A percentile compares a stretch with the other conserved stretches of the same genome.
Evolutionary conservation across 1,284 basidiomycete species (phyloP).

Genomic region (Austroboletus niveus): DNA sequence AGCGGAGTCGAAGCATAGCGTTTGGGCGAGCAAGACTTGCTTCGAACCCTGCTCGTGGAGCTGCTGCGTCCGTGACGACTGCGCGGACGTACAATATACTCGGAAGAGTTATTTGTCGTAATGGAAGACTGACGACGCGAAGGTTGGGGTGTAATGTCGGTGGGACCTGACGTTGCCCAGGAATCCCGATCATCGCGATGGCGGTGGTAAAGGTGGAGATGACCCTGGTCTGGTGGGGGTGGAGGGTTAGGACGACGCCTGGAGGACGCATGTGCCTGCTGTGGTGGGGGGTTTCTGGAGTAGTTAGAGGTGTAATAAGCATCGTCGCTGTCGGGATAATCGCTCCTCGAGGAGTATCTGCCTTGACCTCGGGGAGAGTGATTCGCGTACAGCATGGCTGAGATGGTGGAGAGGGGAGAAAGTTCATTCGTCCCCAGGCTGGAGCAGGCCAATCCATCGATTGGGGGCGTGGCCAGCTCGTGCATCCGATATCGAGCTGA

Average conservation of each 20-base stretch:
- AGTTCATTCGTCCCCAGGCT: not conserved
- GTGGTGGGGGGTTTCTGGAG: slow-evolving; percentile 5
- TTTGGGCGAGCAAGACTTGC: slow-evolving; percentile 22
- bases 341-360: slow-evolving; percentile 4
- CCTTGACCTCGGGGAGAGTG: not conserved
- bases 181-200: slow-evolving; percentile 24
- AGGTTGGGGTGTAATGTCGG: slow-evolving; percentile 13
- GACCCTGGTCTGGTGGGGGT: slow-evolving; percentile 11
- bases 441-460: slow-evolving; percentile 1
- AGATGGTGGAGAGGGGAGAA: not conserved
- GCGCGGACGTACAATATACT: slow-evolving; percentile 17
- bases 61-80: slow-evolving; percentile 18
- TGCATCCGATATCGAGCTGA: not conserved
- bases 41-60: slow-evolving; percentile 15
- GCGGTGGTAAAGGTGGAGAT: slow-evolving; percentile 14
- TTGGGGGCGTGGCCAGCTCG: slow-evolving; percentile 4
- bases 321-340: slow-evolving; percentile 20
- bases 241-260: slow-evolving; percentile 18
- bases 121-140: slow-evolving; percentile 21
- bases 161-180: slow-evolving; percentile 12
- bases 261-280: slow-evolving; percentile 5
- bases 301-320: slow-evolving; percentile 10
- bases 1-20: slow-evolving; percentile 16
- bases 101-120: slow-evolving; percentile 14
- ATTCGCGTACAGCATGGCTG: slow-evolving; percentile 1